Evolutionary conservation across 176 grass and related monocot species (phyloP).

Genomic region (Carex kokanica): DNA sequence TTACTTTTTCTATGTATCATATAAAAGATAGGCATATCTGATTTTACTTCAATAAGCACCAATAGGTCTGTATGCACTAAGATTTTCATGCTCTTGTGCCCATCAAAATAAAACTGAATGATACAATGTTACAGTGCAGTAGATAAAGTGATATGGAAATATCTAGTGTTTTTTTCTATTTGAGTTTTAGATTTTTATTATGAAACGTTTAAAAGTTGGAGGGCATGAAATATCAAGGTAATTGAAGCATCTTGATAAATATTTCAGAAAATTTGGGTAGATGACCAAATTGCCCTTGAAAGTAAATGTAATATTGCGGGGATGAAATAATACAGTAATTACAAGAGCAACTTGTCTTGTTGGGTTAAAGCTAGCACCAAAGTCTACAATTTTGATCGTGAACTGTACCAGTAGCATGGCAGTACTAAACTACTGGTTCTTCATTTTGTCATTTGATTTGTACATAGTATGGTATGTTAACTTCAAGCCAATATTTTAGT

Average conservation of each 20-base stretch:
- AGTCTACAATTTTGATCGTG: neutral
- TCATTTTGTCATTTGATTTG: neutral
- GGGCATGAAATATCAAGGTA: neutral
- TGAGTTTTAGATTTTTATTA: neutral
- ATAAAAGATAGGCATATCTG: neutral
- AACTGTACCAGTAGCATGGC: neutral
- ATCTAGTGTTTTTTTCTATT: neutral
- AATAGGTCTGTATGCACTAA: neutral
- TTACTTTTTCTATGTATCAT: neutral
- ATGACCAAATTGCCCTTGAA: constrained; percentile 6
- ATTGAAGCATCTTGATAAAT: neutral
- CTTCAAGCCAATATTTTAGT: neutral
- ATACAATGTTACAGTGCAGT: neutral
- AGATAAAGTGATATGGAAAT: neutral
- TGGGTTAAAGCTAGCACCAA: neutral
- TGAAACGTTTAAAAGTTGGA: too few relatives aligned
- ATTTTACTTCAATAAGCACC: neutral
- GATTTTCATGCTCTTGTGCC: neutral
- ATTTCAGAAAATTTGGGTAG: constrained; percentile 3
- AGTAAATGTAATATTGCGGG: neutral
- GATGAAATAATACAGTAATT: neutral
- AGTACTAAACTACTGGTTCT: neutral
- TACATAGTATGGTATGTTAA: neutral
- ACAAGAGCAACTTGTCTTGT: neutral
- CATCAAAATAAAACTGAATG: neutral